phyloP scores from a whole-genome alignment of 164 flowering plant genomes.

The Protea cynaroides region DNA sequence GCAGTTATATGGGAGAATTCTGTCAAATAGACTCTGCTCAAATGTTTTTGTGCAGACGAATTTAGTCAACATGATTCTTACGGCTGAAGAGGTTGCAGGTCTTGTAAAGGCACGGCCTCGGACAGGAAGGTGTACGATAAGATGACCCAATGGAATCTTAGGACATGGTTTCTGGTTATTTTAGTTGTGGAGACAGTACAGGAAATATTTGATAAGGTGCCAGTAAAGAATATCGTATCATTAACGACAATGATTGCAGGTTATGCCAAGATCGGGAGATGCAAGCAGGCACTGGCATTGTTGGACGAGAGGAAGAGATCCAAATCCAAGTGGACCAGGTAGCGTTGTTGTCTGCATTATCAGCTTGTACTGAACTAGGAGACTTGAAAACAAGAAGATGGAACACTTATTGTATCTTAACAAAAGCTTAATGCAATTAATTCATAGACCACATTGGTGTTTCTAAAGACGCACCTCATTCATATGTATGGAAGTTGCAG shows the following conservation, averaged over 20 bases:
- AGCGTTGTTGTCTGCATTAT: no score
- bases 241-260: conserved; percentile 70
- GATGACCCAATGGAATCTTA: conserved; percentile 29
- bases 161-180: conserved; percentile 35
- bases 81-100: conserved; percentile 10
- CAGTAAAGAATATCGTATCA: conserved; percentile 57
- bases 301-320: conserved; percentile 19
- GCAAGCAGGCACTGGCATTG: conserved; percentile 36
- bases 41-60: conserved; percentile 44
- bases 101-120: conserved; percentile 24
- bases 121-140: conserved; percentile 40
- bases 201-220: conserved; percentile 45
- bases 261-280: conserved; percentile 37
- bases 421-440: neutral
- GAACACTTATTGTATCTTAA: conserved; percentile 38
- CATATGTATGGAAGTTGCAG: conserved; percentile 20
- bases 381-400: conserved; percentile 42
- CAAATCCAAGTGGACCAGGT: no score
- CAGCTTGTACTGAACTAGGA: conserved; percentile 59
- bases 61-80: conserved; percentile 48
- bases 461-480: conserved; percentile 7
- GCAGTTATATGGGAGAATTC: conserved; percentile 50
- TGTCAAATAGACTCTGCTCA: conserved; percentile 34
- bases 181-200: conserved; percentile 35
- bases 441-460: conserved; percentile 14